Evolutionary conservation across 2,329 filamentous ascomycete genomes (phyloP).

Genomic region (Catunica adiposa): DNA sequence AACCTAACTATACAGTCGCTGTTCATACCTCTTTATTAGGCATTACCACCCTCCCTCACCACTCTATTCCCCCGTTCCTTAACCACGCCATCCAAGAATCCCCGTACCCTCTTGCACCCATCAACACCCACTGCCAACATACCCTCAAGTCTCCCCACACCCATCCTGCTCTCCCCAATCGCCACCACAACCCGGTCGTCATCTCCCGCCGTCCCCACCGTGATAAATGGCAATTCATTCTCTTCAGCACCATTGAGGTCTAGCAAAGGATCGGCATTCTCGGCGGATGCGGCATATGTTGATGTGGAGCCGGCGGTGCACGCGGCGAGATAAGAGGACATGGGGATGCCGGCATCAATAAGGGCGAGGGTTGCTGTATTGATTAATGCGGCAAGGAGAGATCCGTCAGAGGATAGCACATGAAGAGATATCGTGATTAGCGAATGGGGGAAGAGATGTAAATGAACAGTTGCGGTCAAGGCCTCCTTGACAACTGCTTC

Average conservation of each 20-base stretch:
- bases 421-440: slow-evolving; percentile 72
- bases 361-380: slow-evolving; percentile 86
- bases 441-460: slow-evolving; percentile 75
- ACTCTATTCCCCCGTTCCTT: slow-evolving; percentile 51
- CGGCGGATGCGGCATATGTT: slow-evolving; percentile 46
- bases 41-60: slow-evolving; percentile 28
- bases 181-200: slow-evolving; percentile 62
- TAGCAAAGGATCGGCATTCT: slow-evolving; percentile 57
- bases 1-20: too few relatives aligned
- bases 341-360: slow-evolving; percentile 87
- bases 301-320: slow-evolving; percentile 74
- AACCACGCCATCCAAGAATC: slow-evolving; percentile 66
- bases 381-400: slow-evolving; percentile 71
- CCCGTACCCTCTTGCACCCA: slow-evolving; percentile 72
- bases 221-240: slow-evolving; percentile 76
- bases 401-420: slow-evolving; percentile 79
- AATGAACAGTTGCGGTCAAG: slow-evolving; percentile 63
- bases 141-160: slow-evolving; percentile 64
- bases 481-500: slow-evolving; percentile 63
- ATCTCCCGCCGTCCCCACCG: slow-evolving; percentile 61
- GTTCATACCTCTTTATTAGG: too few relatives aligned
- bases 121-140: slow-evolving; percentile 89
- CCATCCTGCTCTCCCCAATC: slow-evolving; percentile 77
- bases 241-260: slow-evolving; percentile 70
- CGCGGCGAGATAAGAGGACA: slow-evolving; percentile 79